Evolutionary conservation across 768 basidiomycete species (phyloP).

Genomic region (Rubroboletus pulcherrimus): DNA sequence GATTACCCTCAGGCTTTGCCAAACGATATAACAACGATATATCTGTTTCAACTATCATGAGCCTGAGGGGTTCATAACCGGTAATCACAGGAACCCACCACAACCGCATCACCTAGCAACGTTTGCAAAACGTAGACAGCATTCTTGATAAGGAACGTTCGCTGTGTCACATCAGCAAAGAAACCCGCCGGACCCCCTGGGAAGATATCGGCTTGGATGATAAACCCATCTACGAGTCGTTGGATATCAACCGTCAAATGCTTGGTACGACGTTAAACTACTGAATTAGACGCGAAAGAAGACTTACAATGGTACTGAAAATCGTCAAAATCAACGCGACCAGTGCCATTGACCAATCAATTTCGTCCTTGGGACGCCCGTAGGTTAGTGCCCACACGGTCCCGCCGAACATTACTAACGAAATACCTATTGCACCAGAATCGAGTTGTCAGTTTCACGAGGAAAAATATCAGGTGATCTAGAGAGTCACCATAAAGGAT

Average conservation of each 20-base stretch:
- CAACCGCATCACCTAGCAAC: constrained; percentile 19
- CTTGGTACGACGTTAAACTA: constrained; percentile 9
- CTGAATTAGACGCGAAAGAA: not conserved
- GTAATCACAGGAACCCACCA: not conserved
- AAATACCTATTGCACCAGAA: constrained; percentile 13
- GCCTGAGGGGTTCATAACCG: not conserved
- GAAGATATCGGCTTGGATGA: constrained; percentile 13
- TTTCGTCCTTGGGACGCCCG: constrained; percentile 10
- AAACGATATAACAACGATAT: constrained; percentile 24
- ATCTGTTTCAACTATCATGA: constrained; percentile 6
- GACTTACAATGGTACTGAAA: constrained; percentile 19
- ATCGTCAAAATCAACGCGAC: constrained; percentile 20
- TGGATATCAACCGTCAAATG: constrained; percentile 23
- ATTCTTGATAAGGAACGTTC: constrained; percentile 31
- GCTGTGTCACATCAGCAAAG: constrained; percentile 27
- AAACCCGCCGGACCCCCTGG: constrained; percentile 27
- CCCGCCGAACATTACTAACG: constrained; percentile 18
- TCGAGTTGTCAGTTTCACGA: not conserved
- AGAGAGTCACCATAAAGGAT: constrained; percentile 20
- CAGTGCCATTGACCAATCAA: constrained; percentile 22
- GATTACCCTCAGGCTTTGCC: constrained; percentile 14
- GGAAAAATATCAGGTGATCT: not conserved
- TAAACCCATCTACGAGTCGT: constrained; percentile 27
- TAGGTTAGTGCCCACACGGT: constrained; percentile 25
- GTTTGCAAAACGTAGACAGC: constrained; percentile 26